Percentiles rank a stretch among this genome's conserved stretches.
These are phyloP conservation scores for Claviceps sp. DNA, from an alignment of 2,329 filamentous ascomycete genomes.

Conservation along the genomic window DNA sequence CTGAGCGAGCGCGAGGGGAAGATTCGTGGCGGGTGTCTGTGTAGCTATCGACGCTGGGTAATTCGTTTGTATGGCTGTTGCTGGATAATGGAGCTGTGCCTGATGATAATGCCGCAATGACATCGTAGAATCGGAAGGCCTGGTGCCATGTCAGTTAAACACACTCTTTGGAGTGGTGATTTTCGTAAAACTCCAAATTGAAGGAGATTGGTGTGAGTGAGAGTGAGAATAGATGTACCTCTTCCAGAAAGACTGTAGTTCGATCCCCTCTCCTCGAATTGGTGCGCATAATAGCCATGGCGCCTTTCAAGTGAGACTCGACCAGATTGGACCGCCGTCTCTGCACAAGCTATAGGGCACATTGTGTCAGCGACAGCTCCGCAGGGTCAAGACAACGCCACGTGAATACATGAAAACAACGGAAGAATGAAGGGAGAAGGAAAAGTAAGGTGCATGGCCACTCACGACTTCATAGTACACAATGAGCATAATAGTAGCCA, in stretches of 20 bases:
- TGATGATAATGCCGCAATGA: slow-evolving; percentile 49
- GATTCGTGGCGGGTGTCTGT: slow-evolving; percentile 32
- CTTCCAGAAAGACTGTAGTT: slow-evolving; percentile 44
- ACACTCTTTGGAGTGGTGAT: too few species aligned
- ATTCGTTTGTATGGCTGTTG: slow-evolving; percentile 18
- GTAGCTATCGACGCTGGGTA: slow-evolving; percentile 10
- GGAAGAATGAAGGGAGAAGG: neutral
- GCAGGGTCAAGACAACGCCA: neutral
- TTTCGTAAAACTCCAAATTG: too few species aligned
- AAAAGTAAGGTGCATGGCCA: slow-evolving; percentile 4
- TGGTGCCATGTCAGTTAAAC: slow-evolving; percentile 13
- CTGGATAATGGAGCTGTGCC: slow-evolving; percentile 43
- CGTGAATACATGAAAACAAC: too few species aligned
- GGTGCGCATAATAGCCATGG: slow-evolving; percentile 45
- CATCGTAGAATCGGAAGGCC: slow-evolving; percentile 54
- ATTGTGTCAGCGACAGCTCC: neutral
- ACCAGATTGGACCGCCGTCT: slow-evolving; percentile 46
- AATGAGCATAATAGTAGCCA: slow-evolving; percentile 47
- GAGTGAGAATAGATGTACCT: slow-evolving; percentile 26
- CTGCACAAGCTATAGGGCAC: slow-evolving; percentile 39
- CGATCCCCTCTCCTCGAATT: slow-evolving; percentile 31
- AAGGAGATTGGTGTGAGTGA: too few species aligned
- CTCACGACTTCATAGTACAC: slow-evolving; percentile 52
- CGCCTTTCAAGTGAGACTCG: slow-evolving; percentile 46
- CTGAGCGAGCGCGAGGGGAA: slow-evolving; percentile 26